Evolutionary conservation across 2,329 filamentous ascomycete genomes (phyloP).

Genomic region (Exserohilum rostratum): DNA sequence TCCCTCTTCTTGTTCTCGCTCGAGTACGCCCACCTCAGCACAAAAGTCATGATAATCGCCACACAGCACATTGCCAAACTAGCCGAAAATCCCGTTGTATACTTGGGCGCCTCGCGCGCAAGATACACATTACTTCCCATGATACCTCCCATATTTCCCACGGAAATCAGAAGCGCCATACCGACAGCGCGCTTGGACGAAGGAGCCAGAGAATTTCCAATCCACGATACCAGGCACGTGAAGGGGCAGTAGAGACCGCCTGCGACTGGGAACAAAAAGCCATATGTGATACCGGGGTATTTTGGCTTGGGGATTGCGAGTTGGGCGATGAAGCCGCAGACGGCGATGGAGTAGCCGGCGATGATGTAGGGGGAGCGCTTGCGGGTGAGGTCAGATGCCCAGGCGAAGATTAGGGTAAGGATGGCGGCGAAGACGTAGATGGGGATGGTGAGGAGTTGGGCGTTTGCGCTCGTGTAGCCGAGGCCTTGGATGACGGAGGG

Average conservation of each 20-base stretch:
- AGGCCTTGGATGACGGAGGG: slow-evolving; percentile 52
- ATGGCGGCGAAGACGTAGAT: slow-evolving; percentile 52
- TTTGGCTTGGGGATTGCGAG: slow-evolving; percentile 51
- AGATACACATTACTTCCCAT: slow-evolving; percentile 59
- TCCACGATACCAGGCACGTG: slow-evolving; percentile 46
- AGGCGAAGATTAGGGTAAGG: slow-evolving; percentile 52
- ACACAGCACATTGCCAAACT: slow-evolving; percentile 54
- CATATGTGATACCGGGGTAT: slow-evolving; percentile 55
- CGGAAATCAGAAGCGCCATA: slow-evolving; percentile 55
- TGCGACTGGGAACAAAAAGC: slow-evolving; percentile 49
- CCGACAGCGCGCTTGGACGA: slow-evolving; percentile 52
- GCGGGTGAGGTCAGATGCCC: slow-evolving; percentile 57
- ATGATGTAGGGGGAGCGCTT: slow-evolving; percentile 63
- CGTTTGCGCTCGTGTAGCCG: slow-evolving; percentile 50
- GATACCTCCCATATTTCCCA: slow-evolving; percentile 56
- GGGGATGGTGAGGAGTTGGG: slow-evolving; percentile 52
- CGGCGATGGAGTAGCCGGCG: slow-evolving; percentile 56
- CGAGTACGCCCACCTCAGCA: slow-evolving; percentile 49
- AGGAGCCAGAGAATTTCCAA: slow-evolving; percentile 43
- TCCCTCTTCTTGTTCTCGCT: slow-evolving; percentile 46
- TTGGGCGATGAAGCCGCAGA: slow-evolving; percentile 63
- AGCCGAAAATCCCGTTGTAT: slow-evolving; percentile 58
- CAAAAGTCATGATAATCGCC: slow-evolving; percentile 54
- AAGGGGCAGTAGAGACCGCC: slow-evolving; percentile 47
- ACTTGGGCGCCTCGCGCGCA: slow-evolving; percentile 55